Evolutionary conservation across 495 filamentous ascomycete genomes (phyloP), one percentile per base, ranked within the genome.

Genomic region (Daldinia grandis): DNA sequence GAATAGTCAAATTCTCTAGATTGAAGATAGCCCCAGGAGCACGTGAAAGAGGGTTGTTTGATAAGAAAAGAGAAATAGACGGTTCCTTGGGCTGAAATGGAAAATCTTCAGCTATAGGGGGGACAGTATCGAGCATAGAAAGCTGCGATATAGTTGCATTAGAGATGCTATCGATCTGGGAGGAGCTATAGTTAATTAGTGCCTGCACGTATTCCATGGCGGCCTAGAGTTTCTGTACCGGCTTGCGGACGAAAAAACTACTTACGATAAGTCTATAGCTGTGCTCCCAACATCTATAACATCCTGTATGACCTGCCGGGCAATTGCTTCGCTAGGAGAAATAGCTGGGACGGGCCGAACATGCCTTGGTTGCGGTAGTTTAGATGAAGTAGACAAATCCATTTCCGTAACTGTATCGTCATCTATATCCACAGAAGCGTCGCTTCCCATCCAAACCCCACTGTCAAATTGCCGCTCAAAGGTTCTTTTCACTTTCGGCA

Each of bases 401-500:
- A 79, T 62, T 1, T 79, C 72, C 40, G 40, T 6, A 21, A 14
- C n/a, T 1, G 78, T 47, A 21, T 66, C 64, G 4, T 82, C 81
- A 24, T 82, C 82, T 1, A 78, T 67, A 51, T 87, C 80, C 7
- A 80, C 81, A 15, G 78, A 74, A 9, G 53, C 77, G 62, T 92
- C 91, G 72, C 90, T 92, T 15, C 86, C 88, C 87, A 94, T 87
- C 85, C 87, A 94, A n/a, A 95, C 88, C 59, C 91, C 92, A 79
- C 91, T 93, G 76, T 96, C 93, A n/a, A 88, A 79, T 69, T 90
- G 83, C 28, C 91, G 81, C 75, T 84, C 84, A 31, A 93, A 85
- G 5, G 82, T 80, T 47, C 88, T 78, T 76, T 88, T 89, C 21
- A 77, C 69, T 65, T 79, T 69, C 24, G 72, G 76, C n/a, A 59